phyloP scores from a whole-genome alignment of 2,329 filamentous ascomycete species.

The Fusarium praegraminearum region DNA sequence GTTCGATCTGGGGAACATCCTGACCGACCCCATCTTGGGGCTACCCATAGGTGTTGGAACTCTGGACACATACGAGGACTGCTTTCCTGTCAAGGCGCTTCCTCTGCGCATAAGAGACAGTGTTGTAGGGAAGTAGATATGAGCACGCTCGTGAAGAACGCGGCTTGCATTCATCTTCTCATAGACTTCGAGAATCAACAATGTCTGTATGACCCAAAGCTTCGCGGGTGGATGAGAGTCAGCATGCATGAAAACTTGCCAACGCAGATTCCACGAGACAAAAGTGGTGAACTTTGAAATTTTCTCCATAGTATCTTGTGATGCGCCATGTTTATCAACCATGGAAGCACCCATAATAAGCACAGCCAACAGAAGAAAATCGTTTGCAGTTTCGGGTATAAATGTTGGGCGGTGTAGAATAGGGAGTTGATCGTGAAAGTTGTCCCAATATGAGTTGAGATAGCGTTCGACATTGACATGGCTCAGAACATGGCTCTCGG shows the following conservation, averaged over 20 bases:
- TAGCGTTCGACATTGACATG: constrained; percentile 45
- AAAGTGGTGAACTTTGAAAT: constrained; percentile 49
- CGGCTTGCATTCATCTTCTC: constrained; percentile 48
- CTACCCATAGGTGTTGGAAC: constrained; percentile 43
- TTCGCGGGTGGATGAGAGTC: constrained; percentile 48
- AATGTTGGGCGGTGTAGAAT: constrained; percentile 47
- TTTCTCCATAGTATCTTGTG: constrained; percentile 40
- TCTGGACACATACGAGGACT: constrained; percentile 45
- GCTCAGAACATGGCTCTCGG: constrained; percentile 45
- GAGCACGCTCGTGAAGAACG: constrained; percentile 47
- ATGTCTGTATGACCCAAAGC: constrained; percentile 48
- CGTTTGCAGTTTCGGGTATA: constrained; percentile 46
- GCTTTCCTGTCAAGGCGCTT: constrained; percentile 47
- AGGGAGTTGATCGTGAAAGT: constrained; percentile 47
- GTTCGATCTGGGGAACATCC: constrained; percentile 22
- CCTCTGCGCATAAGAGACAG: constrained; percentile 47
- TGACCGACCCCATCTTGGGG: constrained; percentile 38
- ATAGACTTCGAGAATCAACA: constrained; percentile 46
- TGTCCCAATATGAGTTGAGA: constrained; percentile 47
- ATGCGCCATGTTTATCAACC: constrained; percentile 41
- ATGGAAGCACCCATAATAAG: constrained; percentile 48
- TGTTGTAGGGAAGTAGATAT: constrained; percentile 49
- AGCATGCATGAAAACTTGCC: constrained; percentile 49
- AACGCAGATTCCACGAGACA: constrained; percentile 47
- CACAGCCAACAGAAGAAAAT: constrained; percentile 45